These are phyloP conservation scores for Venturiaceae sp. DNA, from an alignment of 2,329 filamentous ascomycete species.

Conservation along the genomic window DNA sequence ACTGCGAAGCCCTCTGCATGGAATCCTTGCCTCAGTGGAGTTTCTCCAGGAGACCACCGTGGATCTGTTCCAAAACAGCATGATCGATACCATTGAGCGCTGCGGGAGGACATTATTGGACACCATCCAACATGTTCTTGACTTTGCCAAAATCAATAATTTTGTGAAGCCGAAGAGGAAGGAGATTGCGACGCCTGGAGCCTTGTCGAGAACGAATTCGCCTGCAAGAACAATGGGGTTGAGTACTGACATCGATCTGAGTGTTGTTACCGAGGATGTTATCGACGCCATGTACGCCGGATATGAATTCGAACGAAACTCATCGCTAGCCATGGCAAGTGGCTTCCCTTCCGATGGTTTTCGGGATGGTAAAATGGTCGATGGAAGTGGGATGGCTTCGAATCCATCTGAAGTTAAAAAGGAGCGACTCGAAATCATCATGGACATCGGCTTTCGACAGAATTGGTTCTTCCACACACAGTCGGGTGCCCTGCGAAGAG, in stretches of 20 bases:
- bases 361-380: background rate
- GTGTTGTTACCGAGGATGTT: constrained; percentile 3
- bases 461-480: constrained; percentile 46
- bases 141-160: constrained; percentile 11
- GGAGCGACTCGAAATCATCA: background rate
- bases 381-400: background rate
- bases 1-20: constrained; percentile 17
- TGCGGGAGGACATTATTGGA: constrained; percentile 32
- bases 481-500: constrained; percentile 40
- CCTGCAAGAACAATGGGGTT: background rate
- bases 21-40: constrained; percentile 15
- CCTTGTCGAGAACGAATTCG: background rate
- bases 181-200: constrained; percentile 10
- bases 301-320: background rate
- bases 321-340: background rate
- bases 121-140: constrained; percentile 28
- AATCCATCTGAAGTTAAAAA: background rate
- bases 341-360: background rate
- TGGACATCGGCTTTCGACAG: background rate
- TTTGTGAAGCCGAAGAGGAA: constrained; percentile 7
- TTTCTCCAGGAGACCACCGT: constrained; percentile 8
- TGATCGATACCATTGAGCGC: constrained; percentile 26
- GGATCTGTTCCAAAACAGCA: constrained; percentile 14
- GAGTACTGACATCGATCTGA: constrained; percentile 1
- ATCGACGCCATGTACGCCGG: constrained; percentile 4